phyloP scores from a whole-genome alignment of 148 eudicot species.

The Rhododendron henanense region DNA sequence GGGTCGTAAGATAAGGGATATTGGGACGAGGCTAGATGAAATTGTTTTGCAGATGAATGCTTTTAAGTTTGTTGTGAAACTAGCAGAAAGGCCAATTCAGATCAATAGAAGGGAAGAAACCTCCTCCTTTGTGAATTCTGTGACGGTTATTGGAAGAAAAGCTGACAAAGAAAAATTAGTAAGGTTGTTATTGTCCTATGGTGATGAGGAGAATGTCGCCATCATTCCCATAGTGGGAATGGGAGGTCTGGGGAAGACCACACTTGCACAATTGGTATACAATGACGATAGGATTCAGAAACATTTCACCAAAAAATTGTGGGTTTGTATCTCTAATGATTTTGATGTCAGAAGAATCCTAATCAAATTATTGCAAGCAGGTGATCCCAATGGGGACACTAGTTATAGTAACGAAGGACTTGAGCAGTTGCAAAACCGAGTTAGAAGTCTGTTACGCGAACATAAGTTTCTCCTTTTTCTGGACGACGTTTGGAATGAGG shows the following conservation, averaged over 20 bases:
- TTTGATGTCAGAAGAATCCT: constrained; percentile 8
- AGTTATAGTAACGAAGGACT: not conserved
- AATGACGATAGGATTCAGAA: constrained; percentile 4
- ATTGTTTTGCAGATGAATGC: not conserved
- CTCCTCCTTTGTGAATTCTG: not conserved
- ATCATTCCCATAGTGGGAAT: constrained; percentile 27
- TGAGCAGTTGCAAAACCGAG: not conserved
- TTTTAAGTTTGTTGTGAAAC: no score
- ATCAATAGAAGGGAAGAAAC: not conserved
- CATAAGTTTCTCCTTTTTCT: constrained; percentile 19
- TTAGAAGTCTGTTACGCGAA: not conserved
- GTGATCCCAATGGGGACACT: not conserved
- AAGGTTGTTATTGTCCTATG: not conserved
- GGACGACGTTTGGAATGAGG: constrained; percentile 32
- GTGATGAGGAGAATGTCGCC: not conserved
- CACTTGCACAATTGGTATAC: constrained; percentile 21
- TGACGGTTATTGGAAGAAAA: constrained; percentile 23
- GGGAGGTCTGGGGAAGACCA: constrained; percentile 33
- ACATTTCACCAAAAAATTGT: constrained; percentile 14
- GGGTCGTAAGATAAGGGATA: constrained; percentile 11
- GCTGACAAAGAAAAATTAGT: constrained; percentile 8
- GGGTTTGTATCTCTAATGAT: constrained; percentile 29
- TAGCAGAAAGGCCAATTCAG: not conserved
- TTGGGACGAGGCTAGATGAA: constrained; percentile 12
- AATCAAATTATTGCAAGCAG: not conserved